Percentiles rank a stretch among this genome's conserved stretches.
phyloP scores from a whole-genome alignment of 495 filamentous ascomycete genomes.

The Penicillium macrosclerotiorum region DNA sequence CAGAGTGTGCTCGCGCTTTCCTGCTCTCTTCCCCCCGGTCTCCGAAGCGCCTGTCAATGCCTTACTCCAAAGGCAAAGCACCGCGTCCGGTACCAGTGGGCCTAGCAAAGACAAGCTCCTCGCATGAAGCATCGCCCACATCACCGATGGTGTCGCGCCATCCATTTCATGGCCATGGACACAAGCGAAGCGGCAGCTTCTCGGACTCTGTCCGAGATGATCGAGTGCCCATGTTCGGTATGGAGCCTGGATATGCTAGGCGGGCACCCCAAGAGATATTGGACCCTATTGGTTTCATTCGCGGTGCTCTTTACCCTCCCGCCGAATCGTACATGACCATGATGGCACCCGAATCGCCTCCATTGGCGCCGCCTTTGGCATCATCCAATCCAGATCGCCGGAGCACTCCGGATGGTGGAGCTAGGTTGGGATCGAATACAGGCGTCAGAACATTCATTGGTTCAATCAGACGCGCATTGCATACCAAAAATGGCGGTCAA shows the following conservation, averaged over 20 bases:
- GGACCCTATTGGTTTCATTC: slow-evolving; percentile 79
- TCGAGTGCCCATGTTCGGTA: slow-evolving; percentile 51
- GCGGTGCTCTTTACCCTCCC: slow-evolving; percentile 76
- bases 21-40: slow-evolving; percentile 74
- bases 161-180: slow-evolving; percentile 48
- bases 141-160: slow-evolving; percentile 31
- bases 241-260: slow-evolving; percentile 9
- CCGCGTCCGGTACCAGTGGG: slow-evolving; percentile 61
- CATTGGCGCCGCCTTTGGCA: slow-evolving; percentile 32
- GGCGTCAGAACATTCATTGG: slow-evolving; percentile 85
- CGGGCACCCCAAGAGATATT: slow-evolving; percentile 51
- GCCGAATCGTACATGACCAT: slow-evolving; percentile 73
- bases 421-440: slow-evolving; percentile 47
- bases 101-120: slow-evolving; percentile 19
- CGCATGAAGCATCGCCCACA: slow-evolving; percentile 27
- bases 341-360: slow-evolving; percentile 60
- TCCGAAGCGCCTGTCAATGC: slow-evolving; percentile 44
- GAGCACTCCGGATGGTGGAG: slow-evolving; percentile 29
- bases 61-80: slow-evolving; percentile 42
- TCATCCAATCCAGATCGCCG: slow-evolving; percentile 27
- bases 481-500: slow-evolving; percentile 57
- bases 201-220: slow-evolving; percentile 84
- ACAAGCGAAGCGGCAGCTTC: slow-evolving; percentile 75
- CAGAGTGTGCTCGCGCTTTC: slow-evolving; percentile 67
- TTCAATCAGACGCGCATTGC: slow-evolving; percentile 82